phyloP scores from a whole-genome alignment of 768 basidiomycete species.

The Lactarius pseudohatsudake region DNA sequence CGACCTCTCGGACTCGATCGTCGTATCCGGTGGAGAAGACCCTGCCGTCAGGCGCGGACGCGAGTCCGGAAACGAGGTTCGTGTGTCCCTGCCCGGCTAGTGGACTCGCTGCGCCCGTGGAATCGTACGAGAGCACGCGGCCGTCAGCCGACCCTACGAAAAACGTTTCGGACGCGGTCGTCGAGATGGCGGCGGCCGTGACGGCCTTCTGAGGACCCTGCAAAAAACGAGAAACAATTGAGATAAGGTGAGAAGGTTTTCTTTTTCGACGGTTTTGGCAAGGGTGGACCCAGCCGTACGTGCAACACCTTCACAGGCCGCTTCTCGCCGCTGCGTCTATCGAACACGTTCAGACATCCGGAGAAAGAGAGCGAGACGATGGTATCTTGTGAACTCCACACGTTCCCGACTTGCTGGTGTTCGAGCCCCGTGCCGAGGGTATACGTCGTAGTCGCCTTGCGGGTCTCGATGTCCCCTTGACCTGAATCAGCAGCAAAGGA shows the following conservation, averaged over 20 bases:
- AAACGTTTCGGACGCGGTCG: conserved; percentile 55
- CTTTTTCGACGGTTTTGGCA: background rate
- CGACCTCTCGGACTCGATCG: conserved; percentile 72
- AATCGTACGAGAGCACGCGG: conserved; percentile 63
- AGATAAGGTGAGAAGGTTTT: background rate
- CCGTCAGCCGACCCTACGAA: conserved; percentile 81
- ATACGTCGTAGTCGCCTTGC: conserved; percentile 68
- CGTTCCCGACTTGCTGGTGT: conserved; percentile 85
- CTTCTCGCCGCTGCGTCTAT: conserved; percentile 57
- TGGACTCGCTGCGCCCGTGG: conserved; percentile 44
- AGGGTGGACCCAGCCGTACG: conserved; percentile 40
- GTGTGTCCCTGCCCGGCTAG: conserved; percentile 69
- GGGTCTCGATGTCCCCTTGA: conserved; percentile 75
- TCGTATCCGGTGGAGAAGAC: conserved; percentile 79
- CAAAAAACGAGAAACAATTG: background rate
- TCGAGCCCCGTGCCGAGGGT: conserved; percentile 69
- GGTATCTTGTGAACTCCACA: conserved; percentile 70
- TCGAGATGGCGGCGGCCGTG: conserved; percentile 48
- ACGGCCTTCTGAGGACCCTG: conserved; percentile 83
- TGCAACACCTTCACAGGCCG: conserved; percentile 61
- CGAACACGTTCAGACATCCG: conserved; percentile 81
- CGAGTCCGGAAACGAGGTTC: conserved; percentile 65
- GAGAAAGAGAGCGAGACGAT: conserved; percentile 83
- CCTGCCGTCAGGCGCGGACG: conserved; percentile 46
- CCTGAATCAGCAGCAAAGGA: background rate